Evolutionary conservation across 495 filamentous ascomycete genomes (phyloP).

Genomic region (Lepidopterella palustris): DNA sequence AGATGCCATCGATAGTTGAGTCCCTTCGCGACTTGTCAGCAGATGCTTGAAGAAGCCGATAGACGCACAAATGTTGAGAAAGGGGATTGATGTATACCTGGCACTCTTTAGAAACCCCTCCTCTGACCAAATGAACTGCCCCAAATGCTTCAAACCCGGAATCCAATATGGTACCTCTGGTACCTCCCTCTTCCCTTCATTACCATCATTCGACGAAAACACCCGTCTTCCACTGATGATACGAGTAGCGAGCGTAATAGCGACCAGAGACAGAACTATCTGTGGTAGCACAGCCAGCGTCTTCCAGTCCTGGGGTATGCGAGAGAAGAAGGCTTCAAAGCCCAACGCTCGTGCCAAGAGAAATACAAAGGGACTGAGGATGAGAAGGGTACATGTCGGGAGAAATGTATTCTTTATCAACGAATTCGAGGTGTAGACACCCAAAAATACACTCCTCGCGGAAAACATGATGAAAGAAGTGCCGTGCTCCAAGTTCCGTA

Average conservation of each 20-base stretch:
- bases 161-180: slow-evolving; percentile 53
- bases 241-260: slow-evolving; percentile 22
- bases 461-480: slow-evolving; percentile 11
- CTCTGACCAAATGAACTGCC: slow-evolving; percentile 43
- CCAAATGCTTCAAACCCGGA: slow-evolving; percentile 50
- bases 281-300: slow-evolving; percentile 12
- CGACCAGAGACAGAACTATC: slow-evolving; percentile 15
- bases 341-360: slow-evolving; percentile 7
- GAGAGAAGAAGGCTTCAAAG: neutral
- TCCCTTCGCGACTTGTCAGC: slow-evolving; percentile 26
- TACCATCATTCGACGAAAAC: neutral
- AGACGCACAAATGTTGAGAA: neutral
- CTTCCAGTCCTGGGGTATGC: slow-evolving; percentile 6
- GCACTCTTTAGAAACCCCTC: slow-evolving; percentile 39
- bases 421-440: slow-evolving; percentile 19
- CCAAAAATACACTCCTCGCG: slow-evolving; percentile 11
- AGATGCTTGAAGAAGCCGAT: neutral
- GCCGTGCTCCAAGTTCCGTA: no score
- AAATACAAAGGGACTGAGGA: slow-evolving; percentile 16
- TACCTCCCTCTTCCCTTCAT: slow-evolving; percentile 30
- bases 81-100: slow-evolving; percentile 29
- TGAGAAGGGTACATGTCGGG: slow-evolving; percentile 18
- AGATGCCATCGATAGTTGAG: slow-evolving; percentile 41
- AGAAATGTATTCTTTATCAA: slow-evolving; percentile 23
- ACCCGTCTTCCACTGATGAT: slow-evolving; percentile 14